These are phyloP conservation scores for Nematodospora valgi DNA, from an alignment of 805 yeast species.

Conservation along the genomic window DNA sequence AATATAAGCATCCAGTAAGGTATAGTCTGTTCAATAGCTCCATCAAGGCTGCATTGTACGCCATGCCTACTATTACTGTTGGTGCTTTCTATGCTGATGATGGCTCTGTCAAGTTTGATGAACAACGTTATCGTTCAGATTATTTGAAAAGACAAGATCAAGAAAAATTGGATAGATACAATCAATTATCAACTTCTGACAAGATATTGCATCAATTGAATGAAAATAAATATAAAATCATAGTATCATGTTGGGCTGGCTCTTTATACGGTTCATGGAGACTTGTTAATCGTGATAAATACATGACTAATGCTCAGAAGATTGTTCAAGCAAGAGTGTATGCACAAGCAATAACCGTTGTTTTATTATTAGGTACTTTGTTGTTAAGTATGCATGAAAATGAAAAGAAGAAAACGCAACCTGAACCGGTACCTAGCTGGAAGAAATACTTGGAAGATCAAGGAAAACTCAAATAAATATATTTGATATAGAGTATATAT, in stretches of 20 bases:
- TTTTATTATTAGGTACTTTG: constrained; percentile 62
- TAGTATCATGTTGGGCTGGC: constrained; percentile 75
- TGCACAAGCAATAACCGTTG: constrained; percentile 78
- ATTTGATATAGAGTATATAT: too few species aligned
- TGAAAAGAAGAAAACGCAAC: constrained; percentile 38
- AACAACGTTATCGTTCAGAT: constrained; percentile 51
- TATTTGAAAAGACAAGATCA: constrained; percentile 36
- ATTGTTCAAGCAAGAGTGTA: constrained; percentile 85
- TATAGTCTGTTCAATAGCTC: constrained; percentile 21
- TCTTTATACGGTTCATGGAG: constrained; percentile 78
- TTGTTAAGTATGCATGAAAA: constrained; percentile 61
- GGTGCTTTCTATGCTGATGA: constrained; percentile 68
- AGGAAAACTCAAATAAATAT: constrained; percentile 8
- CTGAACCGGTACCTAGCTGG: constrained; percentile 33
- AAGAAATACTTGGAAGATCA: constrained; percentile 28
- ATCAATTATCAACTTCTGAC: constrained; percentile 44
- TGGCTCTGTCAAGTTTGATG: constrained; percentile 66
- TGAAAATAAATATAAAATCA: constrained; percentile 61
- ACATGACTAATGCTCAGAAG: constrained; percentile 71
- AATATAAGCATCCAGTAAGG: constrained; percentile 39
- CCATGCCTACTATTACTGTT: constrained; percentile 62
- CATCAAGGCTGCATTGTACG: constrained; percentile 60
- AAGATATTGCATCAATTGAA: constrained; percentile 47
- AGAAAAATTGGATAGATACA: constrained; percentile 53
- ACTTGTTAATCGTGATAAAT: constrained; percentile 62